Evolutionary conservation across 306 rosid genomes (phyloP), one percentile per base, ranked within the genome.

Genomic region (Carpinus fangiana): DNA sequence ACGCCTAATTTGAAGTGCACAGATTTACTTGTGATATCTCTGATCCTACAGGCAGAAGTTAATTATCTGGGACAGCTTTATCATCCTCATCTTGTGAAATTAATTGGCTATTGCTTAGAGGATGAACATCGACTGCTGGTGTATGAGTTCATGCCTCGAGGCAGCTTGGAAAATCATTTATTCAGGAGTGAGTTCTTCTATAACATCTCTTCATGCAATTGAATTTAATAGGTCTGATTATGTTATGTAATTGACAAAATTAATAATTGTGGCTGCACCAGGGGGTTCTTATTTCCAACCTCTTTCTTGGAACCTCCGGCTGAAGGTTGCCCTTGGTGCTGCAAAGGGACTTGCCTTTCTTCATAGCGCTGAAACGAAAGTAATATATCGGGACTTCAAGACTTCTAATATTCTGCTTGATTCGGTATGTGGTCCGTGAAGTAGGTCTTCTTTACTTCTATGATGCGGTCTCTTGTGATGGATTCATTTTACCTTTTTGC

Each of bases 301-400:
- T 60, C 88, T 90, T 57, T 86, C 95, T 2, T 90, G 95, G 95
- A 80, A 82, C 69, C 88, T 90, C 23, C 95, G 92, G 3, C 70
- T 90, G 81, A 88, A 87, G 80, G 92, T 90, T 76, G 92, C 95
- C 46, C 88, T 88, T 73, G 92, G 84, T 70, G 94, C 94, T 73
- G 94, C 92, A 75, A 90, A 76, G 81, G 94, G 95, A n/a, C 95
- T 88, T 53, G 89, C 92, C 36, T 90, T 85, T 80, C 88, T 90
- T 38, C 95, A 90, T 76, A 82, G 82, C 48, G 81, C 82, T 28
- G 86, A 87, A 74, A 80, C 78, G 31, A 85, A 80, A 88, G 92
- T 90, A 67, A 88, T 88, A 80, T 90, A 80, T 65, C 78, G 95
- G 5, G 95, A 88, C 71, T 88, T 90, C n/a, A 88, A 87, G 86